Evolutionary conservation across 768 basidiomycete species (phyloP), one percentile per base, ranked within the genome.

Genomic region (Candolleomyces efflorescens): DNA sequence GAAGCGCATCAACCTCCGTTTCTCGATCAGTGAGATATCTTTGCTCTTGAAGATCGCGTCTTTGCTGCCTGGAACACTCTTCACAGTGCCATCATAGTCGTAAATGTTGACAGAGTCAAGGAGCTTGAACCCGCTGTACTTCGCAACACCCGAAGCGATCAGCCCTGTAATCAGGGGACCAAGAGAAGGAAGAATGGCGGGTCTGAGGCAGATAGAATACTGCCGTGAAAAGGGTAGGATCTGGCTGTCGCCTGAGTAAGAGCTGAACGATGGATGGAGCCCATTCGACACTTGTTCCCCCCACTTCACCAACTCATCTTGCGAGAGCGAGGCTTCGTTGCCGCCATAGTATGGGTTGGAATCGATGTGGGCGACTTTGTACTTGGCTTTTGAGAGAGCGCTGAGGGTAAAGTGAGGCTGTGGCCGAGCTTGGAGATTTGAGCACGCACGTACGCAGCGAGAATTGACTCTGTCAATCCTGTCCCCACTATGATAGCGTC

Each of bases 31-130:
- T 6, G 78, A 78, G 7, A 98, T 81, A 9, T 78, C 78, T 65
- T 84, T 85, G 72, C 83, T 87, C 75, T 90, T 94, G 81, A 98
- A 98, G 3, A 98, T 82, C 58, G 92, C 90, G 69, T 94, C 94
- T 69, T 97, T 98, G 73, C 84, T 91, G 32, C 87, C 86, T 1
- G 96, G 96, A 0, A 98, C 95, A 51, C 71, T 79, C 63, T 82
- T 82, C 54, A 84, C 67, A 53, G 68, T 68, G 1, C 79, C 73
- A 20, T 75, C 71, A 12, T 72, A 59, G 50, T 82, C 74, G 64
- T 84, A 86, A 45, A 92, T 73, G 39, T 78, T 82, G 17, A 90
- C 78, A 22, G 80, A 82, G 60, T 88, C 91, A 18, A 98, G 75
- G 3, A 97, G 78, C 47, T 89, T 85, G 68, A 94, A 98, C 2